Evolutionary conservation across 2,329 filamentous ascomycete species (phyloP), one percentile per base, ranked within the genome.

Genomic region (Phaeoacremonium minimum): DNA sequence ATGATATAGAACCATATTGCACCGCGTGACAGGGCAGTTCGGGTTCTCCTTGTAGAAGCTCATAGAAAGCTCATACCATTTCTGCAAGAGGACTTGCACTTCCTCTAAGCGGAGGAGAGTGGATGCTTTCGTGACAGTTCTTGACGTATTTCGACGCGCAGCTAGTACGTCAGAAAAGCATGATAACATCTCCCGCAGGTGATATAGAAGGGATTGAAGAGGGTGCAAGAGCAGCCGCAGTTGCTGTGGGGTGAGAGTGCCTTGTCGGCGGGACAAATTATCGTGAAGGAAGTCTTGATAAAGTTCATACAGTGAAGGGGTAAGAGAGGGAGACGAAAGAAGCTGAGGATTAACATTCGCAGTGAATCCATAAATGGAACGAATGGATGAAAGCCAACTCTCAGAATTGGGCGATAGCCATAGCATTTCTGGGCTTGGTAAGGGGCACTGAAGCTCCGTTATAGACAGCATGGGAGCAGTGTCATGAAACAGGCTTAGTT

Each of bases 211-310:
- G 3, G 72, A 72, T 50, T 87, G 83, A 6, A 87, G 59, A 2
- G 82, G 83, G 45, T 87, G 81, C 5, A 87, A 66, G 6, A 87
- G 64, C 12, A 86, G 62, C n/a, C 81, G 71, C 29, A 87, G 61
- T 48, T 84, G 77, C 64, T 75, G 50, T 46, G 80, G 64, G 0
- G 66, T 64, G 4, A 72, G 46, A 16, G 44, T 52, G 4, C 39
- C 46, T 33, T 73, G 69, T 18, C 73, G 61, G 6, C 64, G 55
- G 4, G 73, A 60, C 31, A 83, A 66, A 44, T 79, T 77, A 46
- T 85, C 78, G 41, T 81, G 73, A 9, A 85, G 63, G 53, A 86
- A 83, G 42, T 79, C 76, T 43, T 80, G 74, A 62, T 85, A 87
- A 7, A 86, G 64, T 38, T 82, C 77, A 43, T 70, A 73, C 4